A percentile compares a stretch with the other conserved stretches of the same genome.
These are phyloP conservation scores for Pseudogymnoascus sp. DNA, from an alignment of 2,329 filamentous ascomycete species.

Conservation along the genomic window DNA sequence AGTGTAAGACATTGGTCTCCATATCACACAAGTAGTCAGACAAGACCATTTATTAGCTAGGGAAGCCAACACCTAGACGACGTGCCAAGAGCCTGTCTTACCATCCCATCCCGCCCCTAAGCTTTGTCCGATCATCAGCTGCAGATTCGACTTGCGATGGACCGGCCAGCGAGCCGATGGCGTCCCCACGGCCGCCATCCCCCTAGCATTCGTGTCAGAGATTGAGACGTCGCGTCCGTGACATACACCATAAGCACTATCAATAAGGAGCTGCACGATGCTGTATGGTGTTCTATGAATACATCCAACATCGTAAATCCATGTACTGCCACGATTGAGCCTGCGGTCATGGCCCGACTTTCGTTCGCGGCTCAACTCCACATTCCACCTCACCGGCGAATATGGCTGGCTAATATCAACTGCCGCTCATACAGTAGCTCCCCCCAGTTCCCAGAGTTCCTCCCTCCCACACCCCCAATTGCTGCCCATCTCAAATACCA, in stretches of 20 bases:
- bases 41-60: neutral
- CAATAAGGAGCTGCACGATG: neutral
- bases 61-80: neutral
- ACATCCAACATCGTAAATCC: neutral
- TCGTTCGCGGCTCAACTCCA: neutral
- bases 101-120: neutral
- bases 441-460: neutral
- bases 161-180: neutral
- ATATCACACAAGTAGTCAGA: neutral
- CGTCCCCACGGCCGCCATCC: neutral
- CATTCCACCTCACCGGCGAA: neutral
- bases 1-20: neutral
- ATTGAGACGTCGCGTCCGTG: constrained; percentile 3
- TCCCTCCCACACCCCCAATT: neutral
- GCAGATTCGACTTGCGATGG: neutral
- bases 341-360: neutral
- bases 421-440: neutral
- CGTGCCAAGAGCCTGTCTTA: constrained; percentile 3
- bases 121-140: constrained; percentile 1
- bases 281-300: neutral
- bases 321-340: neutral
- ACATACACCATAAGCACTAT: neutral
- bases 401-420: constrained; percentile 2
- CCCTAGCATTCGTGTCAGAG: neutral
- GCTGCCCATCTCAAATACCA: constrained; percentile 5